Evolutionary conservation across 441 rosid species (phyloP).

Genomic region (Omphalea diandra): DNA sequence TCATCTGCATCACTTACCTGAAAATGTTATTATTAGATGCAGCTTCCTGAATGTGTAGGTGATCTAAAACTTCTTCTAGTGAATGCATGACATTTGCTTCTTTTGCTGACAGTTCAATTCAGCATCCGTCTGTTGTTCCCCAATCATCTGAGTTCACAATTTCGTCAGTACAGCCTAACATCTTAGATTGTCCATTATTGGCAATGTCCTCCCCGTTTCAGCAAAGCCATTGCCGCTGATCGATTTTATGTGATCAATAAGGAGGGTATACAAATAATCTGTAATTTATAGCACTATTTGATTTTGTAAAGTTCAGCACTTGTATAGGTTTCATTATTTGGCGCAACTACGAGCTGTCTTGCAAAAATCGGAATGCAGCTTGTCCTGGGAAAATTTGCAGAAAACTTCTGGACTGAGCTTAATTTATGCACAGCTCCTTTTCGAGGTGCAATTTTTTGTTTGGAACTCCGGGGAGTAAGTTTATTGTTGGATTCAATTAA

Average conservation of each 20-base stretch:
- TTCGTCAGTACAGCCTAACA: conserved; percentile 55
- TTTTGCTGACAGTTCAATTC: conserved; percentile 57
- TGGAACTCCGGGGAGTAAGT: not conserved
- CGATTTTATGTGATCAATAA: conserved; percentile 24
- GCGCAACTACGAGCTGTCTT: no score
- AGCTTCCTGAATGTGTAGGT: not conserved
- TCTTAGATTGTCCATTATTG: conserved; percentile 61
- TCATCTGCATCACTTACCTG: not conserved
- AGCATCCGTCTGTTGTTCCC: conserved; percentile 56
- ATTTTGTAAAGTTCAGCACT: conserved; percentile 33
- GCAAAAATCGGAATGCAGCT: conserved; percentile 8
- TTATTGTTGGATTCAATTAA: no score
- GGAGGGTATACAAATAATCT: conserved; percentile 28
- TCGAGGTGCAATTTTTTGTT: not conserved
- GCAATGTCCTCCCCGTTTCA: conserved; percentile 68
- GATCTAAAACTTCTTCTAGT: not conserved
- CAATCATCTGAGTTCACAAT: conserved; percentile 67
- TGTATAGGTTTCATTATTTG: conserved; percentile 21
- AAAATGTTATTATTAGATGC: not conserved
- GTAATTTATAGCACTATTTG: conserved; percentile 25
- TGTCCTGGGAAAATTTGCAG: conserved; percentile 14
- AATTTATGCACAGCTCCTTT: not conserved
- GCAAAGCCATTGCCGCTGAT: conserved; percentile 67
- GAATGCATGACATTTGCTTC: not conserved
- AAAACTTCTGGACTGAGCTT: not conserved